Conservation (phyloP, 768 basidiomycete species). For the Podaxis sp. region DNA sequence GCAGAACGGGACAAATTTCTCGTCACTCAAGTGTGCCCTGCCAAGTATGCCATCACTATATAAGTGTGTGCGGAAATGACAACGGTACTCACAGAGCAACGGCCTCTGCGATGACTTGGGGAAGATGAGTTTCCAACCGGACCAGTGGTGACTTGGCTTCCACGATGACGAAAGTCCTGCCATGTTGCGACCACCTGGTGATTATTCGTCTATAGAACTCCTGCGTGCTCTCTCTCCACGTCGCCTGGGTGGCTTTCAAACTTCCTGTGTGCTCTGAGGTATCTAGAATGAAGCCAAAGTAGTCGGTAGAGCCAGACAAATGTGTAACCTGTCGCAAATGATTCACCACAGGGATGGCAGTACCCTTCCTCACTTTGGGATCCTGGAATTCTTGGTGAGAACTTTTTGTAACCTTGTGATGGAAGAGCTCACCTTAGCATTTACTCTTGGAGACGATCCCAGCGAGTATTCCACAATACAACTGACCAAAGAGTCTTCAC, state of each 20-base stretch:
- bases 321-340: background rate
- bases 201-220: background rate
- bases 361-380: background rate
- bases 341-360: background rate
- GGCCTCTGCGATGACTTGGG: background rate
- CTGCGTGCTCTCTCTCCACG: background rate
- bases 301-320: background rate
- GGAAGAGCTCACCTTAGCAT: background rate
- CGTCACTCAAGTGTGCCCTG: background rate
- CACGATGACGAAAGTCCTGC: background rate
- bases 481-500: no score
- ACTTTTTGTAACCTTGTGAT: background rate
- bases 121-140: background rate
- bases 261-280: background rate
- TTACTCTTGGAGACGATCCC: background rate
- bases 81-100: background rate
- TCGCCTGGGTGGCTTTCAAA: background rate
- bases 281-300: background rate
- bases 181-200: background rate
- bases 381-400: background rate
- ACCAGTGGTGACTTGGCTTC: background rate
- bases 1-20: background rate
- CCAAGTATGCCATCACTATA: background rate
- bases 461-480: background rate
- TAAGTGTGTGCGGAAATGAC: background rate